These are phyloP conservation scores for Adenanthera pavonina DNA, from an alignment of 306 rosid genomes.

Conservation along the genomic window DNA sequence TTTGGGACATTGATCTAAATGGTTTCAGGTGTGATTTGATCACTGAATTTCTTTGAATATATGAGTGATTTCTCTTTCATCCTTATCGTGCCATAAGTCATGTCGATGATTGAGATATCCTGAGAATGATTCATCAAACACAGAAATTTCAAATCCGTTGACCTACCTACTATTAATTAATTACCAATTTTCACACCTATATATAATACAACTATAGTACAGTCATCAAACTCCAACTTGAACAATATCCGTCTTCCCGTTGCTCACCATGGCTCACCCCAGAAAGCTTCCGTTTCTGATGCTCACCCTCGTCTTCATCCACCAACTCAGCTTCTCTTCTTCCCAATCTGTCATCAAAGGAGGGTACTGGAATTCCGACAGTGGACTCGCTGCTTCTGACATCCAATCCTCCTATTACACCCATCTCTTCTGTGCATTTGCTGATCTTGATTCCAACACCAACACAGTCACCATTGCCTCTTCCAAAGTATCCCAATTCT, in stretches of 20 bases:
- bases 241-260: neutral
- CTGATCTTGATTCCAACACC: constrained; percentile 39
- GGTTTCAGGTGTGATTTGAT: too few relatives aligned
- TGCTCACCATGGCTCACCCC: neutral
- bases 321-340: constrained; percentile 29
- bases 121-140: too few relatives aligned
- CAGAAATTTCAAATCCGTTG: too few relatives aligned
- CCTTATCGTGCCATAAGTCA: too few relatives aligned
- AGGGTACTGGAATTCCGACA: constrained; percentile 58
- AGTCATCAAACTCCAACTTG: neutral
- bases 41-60: too few relatives aligned
- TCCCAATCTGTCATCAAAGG: constrained; percentile 49
- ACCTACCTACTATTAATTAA: too few relatives aligned
- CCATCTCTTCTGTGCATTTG: constrained; percentile 67
- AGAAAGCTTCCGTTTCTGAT: neutral
- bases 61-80: too few relatives aligned
- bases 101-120: too few relatives aligned
- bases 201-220: too few relatives aligned
- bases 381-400: constrained; percentile 46
- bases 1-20: too few relatives aligned
- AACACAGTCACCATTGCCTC: constrained; percentile 40
- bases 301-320: constrained; percentile 4
- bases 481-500: constrained; percentile 27
- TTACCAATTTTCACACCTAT: too few relatives aligned
- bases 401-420: constrained; percentile 65